Evolutionary conservation across 2,329 filamentous ascomycete genomes (phyloP).

Genomic region (Venturia nashicola): DNA sequence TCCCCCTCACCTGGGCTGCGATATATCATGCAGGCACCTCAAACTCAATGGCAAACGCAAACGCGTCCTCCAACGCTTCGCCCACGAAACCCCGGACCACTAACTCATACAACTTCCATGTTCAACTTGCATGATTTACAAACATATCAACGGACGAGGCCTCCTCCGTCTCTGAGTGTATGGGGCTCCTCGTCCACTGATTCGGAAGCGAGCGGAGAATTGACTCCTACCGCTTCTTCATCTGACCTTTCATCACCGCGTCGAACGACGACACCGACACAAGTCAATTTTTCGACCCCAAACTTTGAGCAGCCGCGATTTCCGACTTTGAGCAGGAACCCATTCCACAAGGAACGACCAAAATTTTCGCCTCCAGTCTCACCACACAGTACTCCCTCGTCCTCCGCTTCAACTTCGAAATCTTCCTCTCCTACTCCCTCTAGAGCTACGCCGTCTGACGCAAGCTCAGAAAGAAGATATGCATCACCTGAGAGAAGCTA

Average conservation of each 20-base stretch:
- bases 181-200: constrained; percentile 27
- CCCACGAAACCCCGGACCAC: constrained; percentile 6
- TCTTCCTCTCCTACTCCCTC: constrained; percentile 8
- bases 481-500: constrained; percentile 14
- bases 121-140: constrained; percentile 26
- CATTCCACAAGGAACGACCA: background rate
- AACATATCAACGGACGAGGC: constrained; percentile 2
- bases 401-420: background rate
- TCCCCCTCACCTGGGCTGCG: background rate
- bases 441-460: constrained; percentile 21
- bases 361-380: constrained; percentile 17
- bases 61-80: background rate
- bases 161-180: constrained; percentile 21
- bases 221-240: constrained; percentile 7
- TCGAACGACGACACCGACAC: constrained; percentile 6
- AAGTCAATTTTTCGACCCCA: background rate
- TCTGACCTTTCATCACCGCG: constrained; percentile 4
- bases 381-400: constrained; percentile 19
- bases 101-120: constrained; percentile 27
- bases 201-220: constrained; percentile 9
- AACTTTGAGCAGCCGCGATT: constrained; percentile 1
- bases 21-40: constrained; percentile 1
- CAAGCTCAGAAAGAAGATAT: constrained; percentile 22
- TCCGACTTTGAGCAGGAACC: background rate
- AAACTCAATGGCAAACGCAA: constrained; percentile 1